Evolutionary conservation across 768 basidiomycete species (phyloP).

Genomic region (Lactarius quietus): DNA sequence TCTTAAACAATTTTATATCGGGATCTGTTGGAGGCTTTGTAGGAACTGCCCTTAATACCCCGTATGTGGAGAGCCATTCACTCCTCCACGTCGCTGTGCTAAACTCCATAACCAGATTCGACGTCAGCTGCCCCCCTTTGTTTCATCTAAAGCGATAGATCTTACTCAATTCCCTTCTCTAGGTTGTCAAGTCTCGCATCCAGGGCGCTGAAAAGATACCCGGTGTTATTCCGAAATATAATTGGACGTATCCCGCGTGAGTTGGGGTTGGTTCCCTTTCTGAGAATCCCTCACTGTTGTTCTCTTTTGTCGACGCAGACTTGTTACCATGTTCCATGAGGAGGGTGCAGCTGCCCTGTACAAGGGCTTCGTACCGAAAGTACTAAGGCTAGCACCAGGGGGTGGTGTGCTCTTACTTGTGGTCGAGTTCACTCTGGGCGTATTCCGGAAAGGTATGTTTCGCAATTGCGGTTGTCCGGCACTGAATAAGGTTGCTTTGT

Average conservation of each 20-base stretch:
- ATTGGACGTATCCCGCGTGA: slow-evolving; percentile 90
- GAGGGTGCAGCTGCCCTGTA: slow-evolving; percentile 85
- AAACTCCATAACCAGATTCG: slow-evolving; percentile 37
- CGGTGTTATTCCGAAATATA: slow-evolving; percentile 77
- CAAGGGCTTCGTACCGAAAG: slow-evolving; percentile 96
- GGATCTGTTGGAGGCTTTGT: slow-evolving; percentile 87
- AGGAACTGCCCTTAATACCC: slow-evolving; percentile 90
- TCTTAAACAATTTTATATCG: slow-evolving; percentile 91
- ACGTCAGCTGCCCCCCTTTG: slow-evolving; percentile 34
- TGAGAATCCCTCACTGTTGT: neutral
- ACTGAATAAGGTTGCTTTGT: neutral
- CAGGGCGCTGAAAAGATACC: slow-evolving; percentile 59
- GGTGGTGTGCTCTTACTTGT: slow-evolving; percentile 92
- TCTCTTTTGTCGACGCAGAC: slow-evolving; percentile 32
- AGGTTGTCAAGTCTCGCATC: slow-evolving; percentile 97
- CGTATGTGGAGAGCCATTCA: slow-evolving; percentile 45
- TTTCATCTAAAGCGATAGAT: neutral
- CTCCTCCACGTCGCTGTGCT: neutral
- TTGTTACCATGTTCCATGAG: slow-evolving; percentile 77
- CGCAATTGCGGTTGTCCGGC: neutral
- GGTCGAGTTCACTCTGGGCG: slow-evolving; percentile 78
- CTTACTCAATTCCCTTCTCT: slow-evolving; percentile 4
- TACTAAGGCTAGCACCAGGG: slow-evolving; percentile 90
- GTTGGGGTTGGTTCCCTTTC: slow-evolving; percentile 1
- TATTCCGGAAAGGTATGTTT: slow-evolving; percentile 65